Percentiles rank a stretch among this genome's conserved stretches.
These are phyloP conservation scores for Gnaphalium uliginosum DNA, from an alignment of 129 eudicot genomes.

Conservation along the genomic window DNA sequence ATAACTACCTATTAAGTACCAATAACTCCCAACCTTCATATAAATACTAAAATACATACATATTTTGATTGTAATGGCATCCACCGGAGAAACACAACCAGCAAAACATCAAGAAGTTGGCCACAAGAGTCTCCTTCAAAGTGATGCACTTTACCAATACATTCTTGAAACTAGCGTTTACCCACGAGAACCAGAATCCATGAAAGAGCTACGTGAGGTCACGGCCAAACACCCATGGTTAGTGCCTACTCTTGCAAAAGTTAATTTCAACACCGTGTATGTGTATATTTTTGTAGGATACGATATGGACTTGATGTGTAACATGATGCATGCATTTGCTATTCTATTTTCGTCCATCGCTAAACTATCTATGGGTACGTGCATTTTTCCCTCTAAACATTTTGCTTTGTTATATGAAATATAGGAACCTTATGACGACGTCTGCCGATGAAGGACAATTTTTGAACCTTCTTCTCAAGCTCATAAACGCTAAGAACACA, in stretches of 20 bases:
- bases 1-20: not conserved
- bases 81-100: slow-evolving; percentile 32
- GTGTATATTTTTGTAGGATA: not conserved
- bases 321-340: too few relatives aligned
- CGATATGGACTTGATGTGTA: too few relatives aligned
- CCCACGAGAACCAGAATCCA: slow-evolving; percentile 57
- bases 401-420: not conserved
- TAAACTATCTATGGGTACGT: too few relatives aligned
- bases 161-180: slow-evolving; percentile 62
- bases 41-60: too few relatives aligned
- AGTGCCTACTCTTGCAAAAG: not conserved
- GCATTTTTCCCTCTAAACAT: too few relatives aligned
- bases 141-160: slow-evolving; percentile 60
- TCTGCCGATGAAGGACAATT: slow-evolving; percentile 69
- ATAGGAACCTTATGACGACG: slow-evolving; percentile 56
- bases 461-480: slow-evolving; percentile 46
- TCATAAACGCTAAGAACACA: slow-evolving; percentile 55
- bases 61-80: slow-evolving; percentile 22
- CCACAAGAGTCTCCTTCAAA: slow-evolving; percentile 61
- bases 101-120: slow-evolving; percentile 58
- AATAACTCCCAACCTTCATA: too few relatives aligned
- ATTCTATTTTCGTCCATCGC: too few relatives aligned
- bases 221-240: slow-evolving; percentile 60
- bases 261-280: not conserved
- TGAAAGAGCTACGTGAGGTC: slow-evolving; percentile 60